A percentile compares a stretch with the other conserved stretches of the same genome.
Evolutionary conservation across 225 moss, liverwort and hornwort species (phyloP).

Genomic region (Climacium dendroides): DNA sequence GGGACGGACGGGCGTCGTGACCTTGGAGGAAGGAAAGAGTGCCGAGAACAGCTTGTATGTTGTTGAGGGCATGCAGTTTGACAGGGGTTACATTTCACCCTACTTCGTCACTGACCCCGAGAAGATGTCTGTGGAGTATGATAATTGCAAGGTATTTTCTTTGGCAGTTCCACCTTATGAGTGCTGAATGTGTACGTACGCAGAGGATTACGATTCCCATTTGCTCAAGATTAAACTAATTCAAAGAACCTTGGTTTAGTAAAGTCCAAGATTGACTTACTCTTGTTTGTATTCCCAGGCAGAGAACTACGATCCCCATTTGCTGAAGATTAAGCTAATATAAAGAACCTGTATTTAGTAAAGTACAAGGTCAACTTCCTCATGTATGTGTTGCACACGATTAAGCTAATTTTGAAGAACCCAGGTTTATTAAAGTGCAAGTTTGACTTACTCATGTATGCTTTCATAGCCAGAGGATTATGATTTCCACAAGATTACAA

Average conservation of each 20-base stretch:
- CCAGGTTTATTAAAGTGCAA: not conserved
- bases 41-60: constrained; percentile 85
- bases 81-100: constrained; percentile 88
- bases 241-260: too few relatives aligned
- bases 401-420: not conserved
- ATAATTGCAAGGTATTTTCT: constrained; percentile 70
- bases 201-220: not conserved
- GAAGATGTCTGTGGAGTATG: constrained; percentile 91
- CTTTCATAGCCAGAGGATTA: not conserved
- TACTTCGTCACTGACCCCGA: constrained; percentile 96
- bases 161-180: not conserved
- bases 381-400: not conserved
- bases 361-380: not conserved
- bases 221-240: not conserved
- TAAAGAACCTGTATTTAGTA: not conserved
- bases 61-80: constrained; percentile 98
- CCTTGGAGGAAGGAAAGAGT: constrained; percentile 92
- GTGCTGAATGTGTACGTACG: not conserved
- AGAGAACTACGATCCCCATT: not conserved
- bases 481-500: not conserved
- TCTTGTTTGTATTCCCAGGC: too few relatives aligned
- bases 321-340: not conserved
- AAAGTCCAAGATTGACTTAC: not conserved
- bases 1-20: constrained; percentile 85
- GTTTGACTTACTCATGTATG: not conserved